Percentiles rank a stretch among this genome's conserved stretches.
Conservation (phyloP, 306 rosid genomes). For the Arachis stenosperma region DNA sequence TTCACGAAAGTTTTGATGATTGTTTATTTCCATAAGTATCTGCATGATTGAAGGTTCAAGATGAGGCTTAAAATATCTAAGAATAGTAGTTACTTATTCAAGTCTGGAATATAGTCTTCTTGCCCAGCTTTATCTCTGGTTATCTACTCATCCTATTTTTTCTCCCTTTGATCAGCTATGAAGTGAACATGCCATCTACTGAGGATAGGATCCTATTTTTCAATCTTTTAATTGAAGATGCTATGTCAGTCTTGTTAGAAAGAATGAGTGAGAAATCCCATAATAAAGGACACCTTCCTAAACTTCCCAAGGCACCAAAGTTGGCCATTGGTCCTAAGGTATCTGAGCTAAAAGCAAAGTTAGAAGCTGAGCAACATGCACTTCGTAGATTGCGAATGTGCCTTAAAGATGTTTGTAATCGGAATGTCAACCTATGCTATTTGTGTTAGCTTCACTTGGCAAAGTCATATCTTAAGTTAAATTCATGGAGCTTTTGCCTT, state of each 20-base stretch:
- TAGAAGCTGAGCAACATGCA: slow-evolving; percentile 97
- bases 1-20: slow-evolving; percentile 4
- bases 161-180: slow-evolving; percentile 59
- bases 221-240: slow-evolving; percentile 72
- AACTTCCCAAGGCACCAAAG: slow-evolving; percentile 94
- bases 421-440: slow-evolving; percentile 53
- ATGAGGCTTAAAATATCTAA: slow-evolving; percentile 3
- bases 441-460: no score
- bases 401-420: slow-evolving; percentile 95
- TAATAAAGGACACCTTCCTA: slow-evolving; percentile 54
- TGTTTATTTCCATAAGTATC: slow-evolving; percentile 15
- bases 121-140: slow-evolving; percentile 34
- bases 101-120: slow-evolving; percentile 3
- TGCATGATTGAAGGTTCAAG: slow-evolving; percentile 27
- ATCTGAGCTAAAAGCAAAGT: slow-evolving; percentile 88
- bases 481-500: background rate
- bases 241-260: slow-evolving; percentile 71
- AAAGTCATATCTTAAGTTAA: no score
- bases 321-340: slow-evolving; percentile 83
- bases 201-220: slow-evolving; percentile 76
- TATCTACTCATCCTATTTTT: slow-evolving; percentile 29
- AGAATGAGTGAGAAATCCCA: slow-evolving; percentile 57
- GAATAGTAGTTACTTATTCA: slow-evolving; percentile 20
- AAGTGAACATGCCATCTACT: slow-evolving; percentile 60
- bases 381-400: slow-evolving; percentile 97